Percentiles rank a stretch among this genome's conserved stretches.
Evolutionary conservation across 768 basidiomycete species (phyloP).

Genomic region (Leccinum truebloodii): DNA sequence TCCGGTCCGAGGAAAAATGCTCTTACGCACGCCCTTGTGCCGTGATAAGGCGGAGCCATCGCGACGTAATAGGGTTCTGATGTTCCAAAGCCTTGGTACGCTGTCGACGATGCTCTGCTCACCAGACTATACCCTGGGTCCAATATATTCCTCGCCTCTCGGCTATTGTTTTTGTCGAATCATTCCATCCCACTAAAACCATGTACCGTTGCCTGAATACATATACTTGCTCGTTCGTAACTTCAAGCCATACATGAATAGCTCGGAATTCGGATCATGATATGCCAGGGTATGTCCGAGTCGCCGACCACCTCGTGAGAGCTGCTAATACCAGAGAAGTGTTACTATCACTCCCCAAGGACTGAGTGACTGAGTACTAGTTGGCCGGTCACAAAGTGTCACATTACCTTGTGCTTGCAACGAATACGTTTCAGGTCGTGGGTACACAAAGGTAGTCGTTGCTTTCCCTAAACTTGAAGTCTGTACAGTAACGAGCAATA

Average conservation of each 20-base stretch:
- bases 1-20: too few species aligned
- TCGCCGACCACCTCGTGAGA: too few species aligned
- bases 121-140: neutral
- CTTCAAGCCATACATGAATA: neutral
- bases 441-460: neutral
- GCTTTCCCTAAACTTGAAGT: slow-evolving; percentile 23
- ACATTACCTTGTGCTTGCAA: too few species aligned
- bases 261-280: too few species aligned
- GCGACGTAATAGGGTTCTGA: neutral
- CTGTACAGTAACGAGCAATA: neutral
- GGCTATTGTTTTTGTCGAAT: neutral
- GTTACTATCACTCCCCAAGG: too few species aligned
- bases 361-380: too few species aligned
- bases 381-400: too few species aligned
- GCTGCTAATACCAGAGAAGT: too few species aligned
- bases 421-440: too few species aligned
- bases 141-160: neutral
- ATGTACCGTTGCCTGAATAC: neutral
- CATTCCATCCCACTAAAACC: neutral
- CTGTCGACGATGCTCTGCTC: neutral
- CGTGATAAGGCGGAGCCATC: too few species aligned
- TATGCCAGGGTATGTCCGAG: too few species aligned
- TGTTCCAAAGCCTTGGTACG: neutral
- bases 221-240: slow-evolving; percentile 15
- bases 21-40: too few species aligned